Percentiles rank a stretch among this genome's conserved stretches.
phyloP scores from a whole-genome alignment of 352 stramenopile genomes.

The Thalassiosira delicatula region DNA sequence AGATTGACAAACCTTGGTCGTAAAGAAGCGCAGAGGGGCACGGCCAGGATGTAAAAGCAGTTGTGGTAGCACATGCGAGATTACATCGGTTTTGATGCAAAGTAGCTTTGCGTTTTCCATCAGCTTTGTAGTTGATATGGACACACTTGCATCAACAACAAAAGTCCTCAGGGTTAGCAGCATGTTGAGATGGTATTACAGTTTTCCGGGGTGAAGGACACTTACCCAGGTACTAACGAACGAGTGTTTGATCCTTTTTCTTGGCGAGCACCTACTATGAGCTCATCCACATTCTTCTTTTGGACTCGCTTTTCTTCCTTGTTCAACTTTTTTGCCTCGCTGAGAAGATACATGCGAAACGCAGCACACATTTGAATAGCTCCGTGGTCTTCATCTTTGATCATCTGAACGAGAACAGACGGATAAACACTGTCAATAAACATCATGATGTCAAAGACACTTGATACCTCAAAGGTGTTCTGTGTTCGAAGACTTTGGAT shows the following conservation, averaged over 20 bases:
- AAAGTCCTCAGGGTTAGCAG: too few species aligned
- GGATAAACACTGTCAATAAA: constrained; percentile 61
- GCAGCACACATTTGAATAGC: constrained; percentile 66
- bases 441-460: constrained; percentile 51
- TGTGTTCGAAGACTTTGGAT: constrained; percentile 30
- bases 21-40: constrained; percentile 73
- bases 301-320: constrained; percentile 55
- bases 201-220: too few species aligned
- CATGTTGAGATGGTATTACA: too few species aligned
- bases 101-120: constrained; percentile 68
- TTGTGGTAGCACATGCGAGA: constrained; percentile 71
- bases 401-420: constrained; percentile 53
- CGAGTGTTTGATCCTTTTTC: constrained; percentile 29
- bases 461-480: constrained; percentile 49
- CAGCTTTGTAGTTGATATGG: constrained; percentile 57
- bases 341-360: constrained; percentile 69
- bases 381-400: constrained; percentile 65
- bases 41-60: constrained; percentile 65
- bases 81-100: constrained; percentile 68
- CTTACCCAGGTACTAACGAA: constrained; percentile 56
- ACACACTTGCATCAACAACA: constrained; percentile 6
- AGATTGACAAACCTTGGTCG: constrained; percentile 65
- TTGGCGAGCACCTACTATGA: constrained; percentile 44
- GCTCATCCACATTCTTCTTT: constrained; percentile 54
- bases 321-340: constrained; percentile 45